Evolutionary conservation across 176 grass and related monocot genomes (phyloP), one percentile per base, ranked within the genome.

Genomic region (Eragrostis nindensis): DNA sequence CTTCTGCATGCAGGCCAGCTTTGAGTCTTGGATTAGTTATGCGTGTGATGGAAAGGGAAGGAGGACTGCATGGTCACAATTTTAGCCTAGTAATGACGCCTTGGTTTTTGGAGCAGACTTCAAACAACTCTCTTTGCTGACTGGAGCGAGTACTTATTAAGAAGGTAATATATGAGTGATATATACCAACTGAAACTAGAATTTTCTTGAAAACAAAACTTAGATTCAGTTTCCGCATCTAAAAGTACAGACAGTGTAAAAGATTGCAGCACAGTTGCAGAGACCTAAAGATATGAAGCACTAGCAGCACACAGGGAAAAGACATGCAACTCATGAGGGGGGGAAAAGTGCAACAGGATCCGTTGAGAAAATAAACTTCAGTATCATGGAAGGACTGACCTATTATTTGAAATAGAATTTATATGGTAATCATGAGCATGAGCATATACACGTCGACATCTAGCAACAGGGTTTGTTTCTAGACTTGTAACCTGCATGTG

Each of bases 381-480:
- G 71, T 8, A 30, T 5, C 11, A 21, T 60, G 22, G 32, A 52
- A 41, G 52, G 43, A 68, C 83, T 52, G 47, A 97, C 94, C 94
- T 97, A 83, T 97, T 97, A 80, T 86, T 97, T 21, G 94, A 94
- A 88, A 97, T 86, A 70, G 94, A 97, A 80, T 97, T 97, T 69
- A 97, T 90, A 88, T 97, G 91, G 71, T 97, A 97, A 86, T 97
- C 94, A 75, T 97, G 94, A 78, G 94, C 94, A 76, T 97, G 94
- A 59, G 91, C 84, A 86, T 90, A 97, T 80, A 94, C 87, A 78
- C 94, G 83, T 62, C 89, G 88, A 80, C 94, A 97, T 86, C 89
- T 89, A 74, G 94, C 87, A 81, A 90, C 75, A 92, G 85, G 89
- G 82, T 78, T 97, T 6, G 85, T 78, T 73, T 97, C 94, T 86